Evolutionary conservation across 2,329 filamentous ascomycete genomes (phyloP), one percentile per base, ranked within the genome.

Genomic region (Simplicillium sp.): DNA sequence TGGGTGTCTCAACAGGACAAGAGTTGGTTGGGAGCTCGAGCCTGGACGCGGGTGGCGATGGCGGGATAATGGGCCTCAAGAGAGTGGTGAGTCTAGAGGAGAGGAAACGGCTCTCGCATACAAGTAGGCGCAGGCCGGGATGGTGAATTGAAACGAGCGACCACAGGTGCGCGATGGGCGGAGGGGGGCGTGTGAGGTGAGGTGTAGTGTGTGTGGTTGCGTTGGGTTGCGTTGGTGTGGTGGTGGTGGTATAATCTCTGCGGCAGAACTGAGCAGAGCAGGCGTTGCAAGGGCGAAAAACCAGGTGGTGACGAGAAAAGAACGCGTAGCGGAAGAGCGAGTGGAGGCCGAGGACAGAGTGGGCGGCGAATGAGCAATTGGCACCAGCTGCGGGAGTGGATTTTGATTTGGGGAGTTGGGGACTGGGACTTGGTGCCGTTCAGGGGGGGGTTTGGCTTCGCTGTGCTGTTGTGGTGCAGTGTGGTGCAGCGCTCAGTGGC

Each of bases 21-120:
- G 48, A 37, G 41, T 38, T 41, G 43, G 43, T 34, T 44, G 44
- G 46, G 47, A 49, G 44, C 46, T 44, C 45, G 29, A 16, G 33
- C 28, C 36, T 43, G 42, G 37, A 38, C 33, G 40, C 28, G 36
- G 17, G 49, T 48, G 44, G 47, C 35, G 48, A 48, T 42, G 44
- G 46, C 42, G 46, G 48, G 46, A 48, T 44, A 48, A 48, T 44
- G 49, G 53, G 20, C 20, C 20, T 5, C 20, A 25, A 25, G n/a
- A n/a, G 42, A 44, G 42, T 51, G 54, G 53, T 58, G 52, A 55
- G 52, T 48, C 47, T 50, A 54, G 45, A 49, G 50, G n/a, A n/a
- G n/a, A n/a, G 20, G 20, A 25, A 25, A 53, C 48, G 48, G 50
- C 47, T 55, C 47, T 58, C 54, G 55, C 55, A 54, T 25, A n/a